phyloP scores from a whole-genome alignment of 306 rosid genomes.

The Cyclanthera cordifolia region DNA sequence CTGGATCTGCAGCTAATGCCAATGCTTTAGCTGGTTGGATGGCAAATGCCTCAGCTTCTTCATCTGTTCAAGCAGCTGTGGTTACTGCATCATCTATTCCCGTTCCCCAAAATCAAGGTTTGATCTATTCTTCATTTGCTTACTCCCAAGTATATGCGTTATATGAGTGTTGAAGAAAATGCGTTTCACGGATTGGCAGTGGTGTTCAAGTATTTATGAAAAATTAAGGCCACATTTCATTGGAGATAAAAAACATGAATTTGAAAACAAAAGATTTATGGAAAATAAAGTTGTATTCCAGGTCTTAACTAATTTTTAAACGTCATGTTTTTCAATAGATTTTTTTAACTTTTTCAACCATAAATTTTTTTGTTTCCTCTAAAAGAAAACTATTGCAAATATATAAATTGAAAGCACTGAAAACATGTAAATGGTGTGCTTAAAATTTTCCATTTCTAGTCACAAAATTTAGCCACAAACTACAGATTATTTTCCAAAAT shows the following conservation, averaged over 20 bases:
- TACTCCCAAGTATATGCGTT: neutral
- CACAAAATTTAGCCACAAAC: too few species aligned
- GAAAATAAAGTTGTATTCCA: neutral
- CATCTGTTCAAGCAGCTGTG: constrained; percentile 88
- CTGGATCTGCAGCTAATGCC: constrained; percentile 57
- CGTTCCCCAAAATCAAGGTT: constrained; percentile 80
- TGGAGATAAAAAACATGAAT: neutral
- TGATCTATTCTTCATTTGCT: constrained; percentile 11
- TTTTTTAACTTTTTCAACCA: too few species aligned
- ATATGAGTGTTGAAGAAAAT: neutral
- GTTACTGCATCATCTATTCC: constrained; percentile 78
- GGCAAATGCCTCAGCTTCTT: constrained; percentile 80
- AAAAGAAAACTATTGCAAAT: too few species aligned
- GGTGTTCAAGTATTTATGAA: neutral
- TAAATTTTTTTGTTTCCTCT: too few species aligned
- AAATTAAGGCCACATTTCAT: neutral
- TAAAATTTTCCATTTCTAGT: too few species aligned
- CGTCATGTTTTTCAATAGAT: too few species aligned
- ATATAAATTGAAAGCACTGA: too few species aligned
- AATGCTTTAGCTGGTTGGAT: constrained; percentile 89
- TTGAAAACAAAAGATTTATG: neutral
- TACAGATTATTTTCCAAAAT: too few species aligned
- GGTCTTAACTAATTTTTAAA: neutral
- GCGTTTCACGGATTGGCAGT: neutral
- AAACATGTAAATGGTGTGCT: too few species aligned